Evolutionary conservation across 140 eudicot genomes (phyloP).

Genomic region (Flaveria floridana): DNA sequence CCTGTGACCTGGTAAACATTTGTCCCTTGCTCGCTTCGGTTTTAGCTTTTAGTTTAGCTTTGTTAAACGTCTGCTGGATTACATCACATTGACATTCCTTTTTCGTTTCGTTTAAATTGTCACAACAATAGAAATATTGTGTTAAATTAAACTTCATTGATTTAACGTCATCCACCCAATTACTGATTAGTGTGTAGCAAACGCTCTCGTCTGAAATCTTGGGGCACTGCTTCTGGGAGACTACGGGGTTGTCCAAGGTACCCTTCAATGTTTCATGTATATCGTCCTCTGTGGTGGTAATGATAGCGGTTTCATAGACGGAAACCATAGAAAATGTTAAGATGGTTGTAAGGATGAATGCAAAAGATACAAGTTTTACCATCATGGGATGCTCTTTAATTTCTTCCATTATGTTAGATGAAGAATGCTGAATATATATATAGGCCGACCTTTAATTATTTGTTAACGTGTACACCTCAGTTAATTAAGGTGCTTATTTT

Average conservation of each 20-base stretch:
- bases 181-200: background rate
- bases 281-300: background rate
- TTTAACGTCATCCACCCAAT: background rate
- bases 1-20: background rate
- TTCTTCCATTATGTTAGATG: background rate
- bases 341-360: background rate
- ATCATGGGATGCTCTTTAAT: background rate
- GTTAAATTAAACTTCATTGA: background rate
- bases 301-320: background rate
- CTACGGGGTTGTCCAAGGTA: background rate
- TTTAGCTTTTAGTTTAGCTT: background rate
- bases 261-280: background rate
- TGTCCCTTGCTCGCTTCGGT: background rate
- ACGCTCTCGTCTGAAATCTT: background rate
- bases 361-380: background rate
- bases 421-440: background rate
- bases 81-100: constrained; percentile 11
- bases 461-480: too few species aligned
- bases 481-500: background rate
- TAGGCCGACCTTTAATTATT: background rate
- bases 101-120: background rate
- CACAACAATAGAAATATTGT: constrained; percentile 11
- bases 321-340: background rate
- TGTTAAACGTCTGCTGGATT: background rate
- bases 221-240: background rate